These are phyloP conservation scores for Panicum miliaceum DNA, from an alignment of 176 grass and related monocot species.

Conservation along the genomic window DNA sequence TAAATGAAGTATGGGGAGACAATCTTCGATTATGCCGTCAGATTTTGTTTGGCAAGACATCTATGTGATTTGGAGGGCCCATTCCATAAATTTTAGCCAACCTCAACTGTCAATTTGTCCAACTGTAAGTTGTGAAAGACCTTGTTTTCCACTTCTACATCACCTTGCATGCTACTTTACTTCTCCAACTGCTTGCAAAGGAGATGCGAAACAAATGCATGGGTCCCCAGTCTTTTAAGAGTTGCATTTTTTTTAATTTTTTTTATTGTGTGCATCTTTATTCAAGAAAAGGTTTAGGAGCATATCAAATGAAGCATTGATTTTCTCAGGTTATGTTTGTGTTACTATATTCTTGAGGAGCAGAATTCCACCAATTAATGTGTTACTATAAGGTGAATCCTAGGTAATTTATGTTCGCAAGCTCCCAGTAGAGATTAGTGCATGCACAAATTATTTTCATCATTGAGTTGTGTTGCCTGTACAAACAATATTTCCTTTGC, in stretches of 20 bases:
- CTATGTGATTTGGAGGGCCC: slow-evolving; percentile 2
- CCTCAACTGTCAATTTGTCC: slow-evolving; percentile 10
- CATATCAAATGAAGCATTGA: slow-evolving; percentile 15
- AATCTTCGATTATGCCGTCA: background rate
- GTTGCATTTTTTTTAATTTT: slow-evolving; percentile 19
- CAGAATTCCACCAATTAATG: background rate
- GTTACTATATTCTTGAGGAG: background rate
- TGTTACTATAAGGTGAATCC: slow-evolving; percentile 20
- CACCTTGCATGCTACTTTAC: slow-evolving; percentile 30
- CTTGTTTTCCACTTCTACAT: background rate
- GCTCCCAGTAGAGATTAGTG: slow-evolving; percentile 7
- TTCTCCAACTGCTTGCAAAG: background rate
- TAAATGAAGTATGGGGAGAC: background rate
- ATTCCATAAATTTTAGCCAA: slow-evolving; percentile 18
- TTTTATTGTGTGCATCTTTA: slow-evolving; percentile 1
- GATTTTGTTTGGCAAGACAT: slow-evolving; percentile 22
- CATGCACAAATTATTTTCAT: slow-evolving; percentile 6
- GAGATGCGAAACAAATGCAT: slow-evolving; percentile 2
- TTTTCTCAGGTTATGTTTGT: slow-evolving; percentile 12
- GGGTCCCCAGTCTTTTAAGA: slow-evolving; percentile 2
- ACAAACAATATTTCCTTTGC: background rate
- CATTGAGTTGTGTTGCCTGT: slow-evolving; percentile 22
- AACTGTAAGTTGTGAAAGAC: background rate
- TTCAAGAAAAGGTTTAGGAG: slow-evolving; percentile 13
- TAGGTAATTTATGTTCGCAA: background rate